These are phyloP conservation scores for Phytophthora pseudosyringae DNA, from an alignment of 352 stramenopile species.

Conservation along the genomic window DNA sequence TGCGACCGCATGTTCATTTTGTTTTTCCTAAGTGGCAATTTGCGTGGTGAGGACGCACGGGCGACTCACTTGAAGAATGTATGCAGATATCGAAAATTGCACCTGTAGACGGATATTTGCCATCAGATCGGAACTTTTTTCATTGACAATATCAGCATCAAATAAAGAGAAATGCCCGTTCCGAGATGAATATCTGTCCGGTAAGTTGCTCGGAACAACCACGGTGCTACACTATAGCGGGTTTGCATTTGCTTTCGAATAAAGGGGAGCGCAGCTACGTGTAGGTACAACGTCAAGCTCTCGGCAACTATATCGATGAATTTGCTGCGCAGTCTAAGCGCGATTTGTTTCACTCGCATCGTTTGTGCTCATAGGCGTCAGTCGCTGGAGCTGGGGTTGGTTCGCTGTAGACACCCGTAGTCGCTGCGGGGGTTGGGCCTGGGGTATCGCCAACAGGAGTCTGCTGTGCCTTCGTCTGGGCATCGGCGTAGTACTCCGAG, in stretches of 20 bases:
- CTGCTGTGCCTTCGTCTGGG: conserved; percentile 25
- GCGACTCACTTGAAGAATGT: conserved; percentile 13
- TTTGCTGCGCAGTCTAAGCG: too few relatives aligned
- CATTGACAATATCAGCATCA: neutral
- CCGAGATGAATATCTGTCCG: too few relatives aligned
- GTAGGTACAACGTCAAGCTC: too few relatives aligned
- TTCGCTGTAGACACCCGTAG: neutral
- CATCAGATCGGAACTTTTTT: neutral
- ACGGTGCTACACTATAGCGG: too few relatives aligned
- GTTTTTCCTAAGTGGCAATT: neutral
- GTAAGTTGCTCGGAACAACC: too few relatives aligned
- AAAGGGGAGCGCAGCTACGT: too few relatives aligned
- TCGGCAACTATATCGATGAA: too few relatives aligned
- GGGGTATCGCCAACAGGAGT: conserved; percentile 17
- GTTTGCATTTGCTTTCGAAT: too few relatives aligned
- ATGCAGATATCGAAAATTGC: conserved; percentile 5
- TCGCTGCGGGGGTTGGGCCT: conserved; percentile 1
- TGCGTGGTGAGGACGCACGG: conserved; percentile 7
- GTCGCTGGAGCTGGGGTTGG: conserved; percentile 8
- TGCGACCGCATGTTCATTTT: conserved; percentile 27
- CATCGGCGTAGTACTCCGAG: conserved; percentile 32
- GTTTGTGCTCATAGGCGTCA: conserved; percentile 9
- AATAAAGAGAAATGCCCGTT: too few relatives aligned
- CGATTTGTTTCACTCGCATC: conserved; percentile 8
- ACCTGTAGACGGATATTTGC: too few relatives aligned